Evolutionary conservation across 768 basidiomycete species (phyloP).

Genomic region (Daedaleopsis nitida): DNA sequence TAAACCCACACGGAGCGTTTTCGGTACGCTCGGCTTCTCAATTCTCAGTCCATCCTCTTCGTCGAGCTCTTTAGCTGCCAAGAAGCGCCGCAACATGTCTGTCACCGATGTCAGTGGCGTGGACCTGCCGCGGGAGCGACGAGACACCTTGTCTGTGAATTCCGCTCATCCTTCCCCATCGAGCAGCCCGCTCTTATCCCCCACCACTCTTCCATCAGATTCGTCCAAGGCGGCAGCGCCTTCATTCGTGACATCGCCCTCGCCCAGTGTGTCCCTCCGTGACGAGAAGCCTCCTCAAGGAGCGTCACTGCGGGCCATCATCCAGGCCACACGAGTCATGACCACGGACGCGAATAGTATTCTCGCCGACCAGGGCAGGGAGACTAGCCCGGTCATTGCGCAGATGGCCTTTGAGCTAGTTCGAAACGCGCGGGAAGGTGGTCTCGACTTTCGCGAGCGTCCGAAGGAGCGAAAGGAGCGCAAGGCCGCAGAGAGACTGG

Average conservation of each 20-base stretch:
- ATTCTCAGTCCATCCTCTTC: constrained; percentile 54
- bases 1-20: constrained; percentile 62
- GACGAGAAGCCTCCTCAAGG: constrained; percentile 52
- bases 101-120: constrained; percentile 21
- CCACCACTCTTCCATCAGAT: constrained; percentile 5
- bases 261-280: constrained; percentile 11
- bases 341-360: constrained; percentile 75
- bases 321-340: constrained; percentile 87
- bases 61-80: constrained; percentile 7
- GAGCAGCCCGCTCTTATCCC: constrained; percentile 14
- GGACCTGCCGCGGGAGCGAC: constrained; percentile 1
- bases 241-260: constrained; percentile 10
- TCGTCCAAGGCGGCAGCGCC: constrained; percentile 1
- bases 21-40: constrained; percentile 72
- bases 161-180: constrained; percentile 15
- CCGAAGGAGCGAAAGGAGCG: constrained; percentile 46
- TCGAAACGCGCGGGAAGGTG: constrained; percentile 65
- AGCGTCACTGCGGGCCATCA: constrained; percentile 70
- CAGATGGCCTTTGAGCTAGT: constrained; percentile 69
- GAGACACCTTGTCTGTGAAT: neutral
- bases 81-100: constrained; percentile 26
- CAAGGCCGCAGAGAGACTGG: constrained; percentile 19
- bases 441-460: constrained; percentile 49
- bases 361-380: constrained; percentile 68
- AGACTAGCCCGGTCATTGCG: constrained; percentile 61